These are phyloP conservation scores for Claviceps sp. DNA, from an alignment of 2,329 filamentous ascomycete species.

Conservation along the genomic window DNA sequence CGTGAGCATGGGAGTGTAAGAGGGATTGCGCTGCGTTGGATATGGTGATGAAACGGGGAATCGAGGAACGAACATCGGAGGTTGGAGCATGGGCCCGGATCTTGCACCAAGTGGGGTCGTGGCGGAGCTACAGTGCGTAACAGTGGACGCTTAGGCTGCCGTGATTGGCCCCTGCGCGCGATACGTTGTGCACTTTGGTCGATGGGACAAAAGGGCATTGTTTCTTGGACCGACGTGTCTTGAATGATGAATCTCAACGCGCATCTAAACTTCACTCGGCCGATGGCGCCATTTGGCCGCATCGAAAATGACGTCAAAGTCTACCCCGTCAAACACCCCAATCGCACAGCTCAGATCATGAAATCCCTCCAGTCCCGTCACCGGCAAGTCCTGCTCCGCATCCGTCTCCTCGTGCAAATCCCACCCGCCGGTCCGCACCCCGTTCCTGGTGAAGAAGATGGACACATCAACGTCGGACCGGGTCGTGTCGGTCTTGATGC, in stretches of 20 bases:
- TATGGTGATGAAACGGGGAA: too few relatives aligned
- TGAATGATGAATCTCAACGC: too few relatives aligned
- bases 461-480: slow-evolving; percentile 17
- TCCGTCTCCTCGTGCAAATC: slow-evolving; percentile 65
- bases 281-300: slow-evolving; percentile 44
- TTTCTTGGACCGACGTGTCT: too few relatives aligned
- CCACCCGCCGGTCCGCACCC: slow-evolving; percentile 47
- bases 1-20: background rate
- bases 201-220: too few relatives aligned
- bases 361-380: slow-evolving; percentile 54
- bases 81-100: too few relatives aligned
- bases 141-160: too few relatives aligned
- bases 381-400: slow-evolving; percentile 43
- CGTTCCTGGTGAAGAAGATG: slow-evolving; percentile 57
- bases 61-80: too few relatives aligned
- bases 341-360: slow-evolving; percentile 60
- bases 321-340: slow-evolving; percentile 55
- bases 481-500: slow-evolving; percentile 6
- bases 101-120: too few relatives aligned
- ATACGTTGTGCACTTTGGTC: too few relatives aligned
- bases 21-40: background rate
- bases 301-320: slow-evolving; percentile 54
- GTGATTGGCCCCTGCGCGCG: too few relatives aligned
- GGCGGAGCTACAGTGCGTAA: too few relatives aligned
- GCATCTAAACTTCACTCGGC: background rate